Percentiles rank a stretch among this genome's conserved stretches.
These are phyloP conservation scores for Pythium scleroteichum DNA, from an alignment of 352 stramenopile species.

Conservation along the genomic window DNA sequence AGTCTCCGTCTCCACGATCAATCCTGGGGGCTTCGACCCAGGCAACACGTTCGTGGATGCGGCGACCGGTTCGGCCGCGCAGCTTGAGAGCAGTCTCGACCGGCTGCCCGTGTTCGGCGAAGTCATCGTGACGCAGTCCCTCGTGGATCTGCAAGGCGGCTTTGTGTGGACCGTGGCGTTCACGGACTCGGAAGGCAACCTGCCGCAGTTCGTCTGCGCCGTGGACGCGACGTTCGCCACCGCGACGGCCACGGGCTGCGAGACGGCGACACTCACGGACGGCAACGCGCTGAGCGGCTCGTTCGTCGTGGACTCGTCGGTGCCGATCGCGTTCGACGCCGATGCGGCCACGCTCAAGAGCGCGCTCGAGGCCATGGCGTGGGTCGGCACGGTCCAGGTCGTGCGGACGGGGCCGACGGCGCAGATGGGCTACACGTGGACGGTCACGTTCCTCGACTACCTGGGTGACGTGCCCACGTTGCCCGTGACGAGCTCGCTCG, in stretches of 20 bases:
- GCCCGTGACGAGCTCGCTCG: conserved; percentile 56
- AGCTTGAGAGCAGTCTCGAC: conserved; percentile 50
- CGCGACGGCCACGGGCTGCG: conserved; percentile 35
- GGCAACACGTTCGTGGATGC: conserved; percentile 59
- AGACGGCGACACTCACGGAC: conserved; percentile 65
- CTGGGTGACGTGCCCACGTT: conserved; percentile 63
- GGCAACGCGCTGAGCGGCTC: conserved; percentile 73
- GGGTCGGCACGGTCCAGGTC: conserved; percentile 65
- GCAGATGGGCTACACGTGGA: conserved; percentile 76
- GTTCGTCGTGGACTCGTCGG: conserved; percentile 68
- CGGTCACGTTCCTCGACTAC: conserved; percentile 74
- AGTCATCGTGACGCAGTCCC: conserved; percentile 62
- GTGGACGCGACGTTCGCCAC: conserved; percentile 42
- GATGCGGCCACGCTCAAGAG: conserved; percentile 44
- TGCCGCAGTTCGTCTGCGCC: conserved; percentile 75
- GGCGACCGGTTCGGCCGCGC: conserved; percentile 35
- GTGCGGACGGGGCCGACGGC: conserved; percentile 42
- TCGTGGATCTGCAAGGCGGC: conserved; percentile 64
- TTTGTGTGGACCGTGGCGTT: conserved; percentile 81
- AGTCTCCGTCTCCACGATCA: conserved; percentile 41
- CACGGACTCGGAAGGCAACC: conserved; percentile 57
- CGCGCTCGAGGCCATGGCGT: conserved; percentile 58
- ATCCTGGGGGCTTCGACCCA: conserved; percentile 49
- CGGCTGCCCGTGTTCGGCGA: conserved; percentile 60
- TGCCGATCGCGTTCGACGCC: conserved; percentile 59